phyloP scores from a whole-genome alignment of 768 basidiomycete genomes.

The Tubosaeta sp. region DNA sequence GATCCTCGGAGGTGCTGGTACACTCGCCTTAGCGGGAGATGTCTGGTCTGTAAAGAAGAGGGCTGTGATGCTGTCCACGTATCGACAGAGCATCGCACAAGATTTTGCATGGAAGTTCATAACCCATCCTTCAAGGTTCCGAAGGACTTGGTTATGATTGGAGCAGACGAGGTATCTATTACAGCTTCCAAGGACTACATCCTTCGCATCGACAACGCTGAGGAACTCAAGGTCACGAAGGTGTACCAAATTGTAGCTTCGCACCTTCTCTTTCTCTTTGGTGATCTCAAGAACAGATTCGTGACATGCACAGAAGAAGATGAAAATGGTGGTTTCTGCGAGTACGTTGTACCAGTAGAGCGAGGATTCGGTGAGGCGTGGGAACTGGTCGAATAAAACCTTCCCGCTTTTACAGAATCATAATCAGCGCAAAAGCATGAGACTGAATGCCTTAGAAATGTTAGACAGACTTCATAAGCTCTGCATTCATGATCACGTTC shows the following conservation, averaged over 20 bases:
- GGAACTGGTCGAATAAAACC: neutral
- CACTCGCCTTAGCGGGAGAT: neutral
- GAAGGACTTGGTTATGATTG: neutral
- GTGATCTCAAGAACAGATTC: neutral
- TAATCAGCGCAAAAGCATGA: too few species aligned
- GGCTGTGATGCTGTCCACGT: neutral
- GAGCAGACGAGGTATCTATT: neutral
- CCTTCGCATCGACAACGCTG: neutral
- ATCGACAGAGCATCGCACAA: neutral
- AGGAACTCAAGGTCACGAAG: neutral
- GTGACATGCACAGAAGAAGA: neutral
- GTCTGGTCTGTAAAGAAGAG: neutral
- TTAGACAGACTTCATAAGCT: too few species aligned
- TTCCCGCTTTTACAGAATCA: too few species aligned
- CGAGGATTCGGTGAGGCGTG: neutral
- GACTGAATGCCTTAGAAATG: too few species aligned
- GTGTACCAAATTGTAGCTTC: neutral
- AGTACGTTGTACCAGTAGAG: neutral
- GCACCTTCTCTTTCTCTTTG: neutral
- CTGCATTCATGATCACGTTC: too few species aligned
- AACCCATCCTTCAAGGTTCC: neutral
- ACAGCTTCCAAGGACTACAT: neutral
- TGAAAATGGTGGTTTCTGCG: neutral
- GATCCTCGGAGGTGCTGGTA: neutral
- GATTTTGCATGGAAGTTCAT: neutral